Evolutionary conservation across 1,139 yeast species (phyloP).

Genomic region (Candida mesenterica): DNA sequence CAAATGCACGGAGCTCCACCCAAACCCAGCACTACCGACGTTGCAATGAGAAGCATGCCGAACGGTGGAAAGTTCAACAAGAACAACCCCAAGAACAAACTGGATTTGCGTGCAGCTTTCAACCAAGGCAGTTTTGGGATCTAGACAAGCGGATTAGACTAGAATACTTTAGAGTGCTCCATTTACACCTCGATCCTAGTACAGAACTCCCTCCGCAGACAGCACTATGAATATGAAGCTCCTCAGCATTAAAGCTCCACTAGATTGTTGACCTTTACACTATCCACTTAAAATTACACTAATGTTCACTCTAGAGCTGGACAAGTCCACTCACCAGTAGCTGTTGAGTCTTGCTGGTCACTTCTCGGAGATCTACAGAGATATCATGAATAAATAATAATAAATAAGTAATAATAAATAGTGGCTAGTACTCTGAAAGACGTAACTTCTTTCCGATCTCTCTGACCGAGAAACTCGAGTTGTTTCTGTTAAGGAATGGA

Average conservation of each 20-base stretch:
- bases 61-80: conserved; percentile 33
- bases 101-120: conserved; percentile 42
- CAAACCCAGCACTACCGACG: conserved; percentile 27
- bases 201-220: too few relatives aligned
- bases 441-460: conserved; percentile 75
- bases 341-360: too few relatives aligned
- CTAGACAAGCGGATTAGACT: conserved; percentile 11
- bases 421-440: conserved; percentile 60
- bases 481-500: conserved; percentile 45
- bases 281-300: too few relatives aligned
- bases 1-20: conserved; percentile 6
- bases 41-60: conserved; percentile 41
- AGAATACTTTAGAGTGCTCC: not conserved
- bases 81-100: conserved; percentile 36
- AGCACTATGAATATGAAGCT: too few relatives aligned
- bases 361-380: too few relatives aligned
- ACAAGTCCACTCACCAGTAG: too few relatives aligned
- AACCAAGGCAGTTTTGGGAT: conserved; percentile 44
- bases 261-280: too few relatives aligned
- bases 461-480: conserved; percentile 49
- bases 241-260: too few relatives aligned
- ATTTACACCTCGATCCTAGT: too few relatives aligned
- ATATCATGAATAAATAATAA: conserved; percentile 4
- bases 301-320: too few relatives aligned
- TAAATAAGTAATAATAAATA: conserved; percentile 10